Percentiles rank a stretch among this genome's conserved stretches.
These are phyloP conservation scores for Skeletonema tropicum DNA, from an alignment of 108 stramenopile genomes.

Conservation along the genomic window DNA sequence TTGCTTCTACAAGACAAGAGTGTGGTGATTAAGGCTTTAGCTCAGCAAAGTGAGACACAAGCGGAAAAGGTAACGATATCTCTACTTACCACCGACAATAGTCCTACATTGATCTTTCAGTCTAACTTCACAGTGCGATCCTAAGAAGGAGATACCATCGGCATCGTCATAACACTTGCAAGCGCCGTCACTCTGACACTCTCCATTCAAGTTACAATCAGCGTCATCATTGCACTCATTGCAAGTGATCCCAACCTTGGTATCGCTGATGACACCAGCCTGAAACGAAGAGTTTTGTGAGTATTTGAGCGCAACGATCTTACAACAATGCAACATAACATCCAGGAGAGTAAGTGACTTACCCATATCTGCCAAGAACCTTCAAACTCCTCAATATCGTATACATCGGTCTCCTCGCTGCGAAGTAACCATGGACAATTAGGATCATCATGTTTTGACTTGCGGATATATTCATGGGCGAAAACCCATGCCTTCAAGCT, in stretches of 20 bases:
- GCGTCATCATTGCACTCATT: not conserved
- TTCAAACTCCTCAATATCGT: not conserved
- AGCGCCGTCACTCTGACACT: not conserved
- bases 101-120: not conserved
- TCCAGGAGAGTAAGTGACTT: not conserved
- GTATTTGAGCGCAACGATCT: not conserved
- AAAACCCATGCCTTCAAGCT: constrained; percentile 7
- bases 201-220: constrained; percentile 9
- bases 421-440: constrained; percentile 14
- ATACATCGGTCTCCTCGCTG: not conserved
- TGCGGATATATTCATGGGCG: constrained; percentile 1
- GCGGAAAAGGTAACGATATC: not conserved
- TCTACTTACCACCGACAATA: not conserved
- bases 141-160: not conserved
- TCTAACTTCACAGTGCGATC: not conserved
- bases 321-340: no score
- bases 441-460: not conserved
- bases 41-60: not conserved
- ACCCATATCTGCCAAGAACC: not conserved
- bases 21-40: not conserved
- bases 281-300: not conserved
- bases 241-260: not conserved
- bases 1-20: not conserved
- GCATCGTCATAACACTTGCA: not conserved
- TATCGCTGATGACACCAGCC: not conserved